Percentiles rank a stretch among this genome's conserved stretches.
phyloP scores from a whole-genome alignment of 257 asterid species.

The Linaria vulgaris region DNA sequence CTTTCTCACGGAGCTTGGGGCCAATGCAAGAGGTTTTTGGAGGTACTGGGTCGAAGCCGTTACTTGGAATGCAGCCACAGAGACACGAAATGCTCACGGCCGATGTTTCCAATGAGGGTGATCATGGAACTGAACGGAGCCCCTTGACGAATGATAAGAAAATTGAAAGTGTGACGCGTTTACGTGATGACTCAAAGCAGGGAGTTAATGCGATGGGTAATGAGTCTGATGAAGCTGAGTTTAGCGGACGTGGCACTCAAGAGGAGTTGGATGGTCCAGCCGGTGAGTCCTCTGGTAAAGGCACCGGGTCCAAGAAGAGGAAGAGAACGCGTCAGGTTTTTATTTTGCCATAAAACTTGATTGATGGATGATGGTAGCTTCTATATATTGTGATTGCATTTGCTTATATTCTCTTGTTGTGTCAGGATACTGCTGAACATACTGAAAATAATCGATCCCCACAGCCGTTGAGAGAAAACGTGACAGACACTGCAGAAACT shows the following conservation, averaged over 20 bases:
- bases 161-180: slow-evolving; percentile 32
- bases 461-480: slow-evolving; percentile 35
- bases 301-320: slow-evolving; percentile 62
- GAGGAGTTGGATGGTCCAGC: slow-evolving; percentile 46
- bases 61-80: slow-evolving; percentile 26
- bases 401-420: slow-evolving; percentile 21
- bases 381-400: background rate
- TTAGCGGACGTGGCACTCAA: slow-evolving; percentile 61
- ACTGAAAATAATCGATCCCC: slow-evolving; percentile 45
- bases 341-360: background rate
- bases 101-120: slow-evolving; percentile 43
- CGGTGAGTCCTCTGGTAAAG: slow-evolving; percentile 50
- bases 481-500: slow-evolving; percentile 38
- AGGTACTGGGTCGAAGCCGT: slow-evolving; percentile 31
- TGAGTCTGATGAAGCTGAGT: slow-evolving; percentile 71
- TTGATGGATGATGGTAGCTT: background rate
- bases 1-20: slow-evolving; percentile 39
- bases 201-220: slow-evolving; percentile 42
- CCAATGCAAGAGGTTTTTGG: slow-evolving; percentile 44
- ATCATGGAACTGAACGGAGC: slow-evolving; percentile 39
- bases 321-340: slow-evolving; percentile 69
- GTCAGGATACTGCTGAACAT: slow-evolving; percentile 47
- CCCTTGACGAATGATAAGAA: slow-evolving; percentile 51
- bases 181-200: slow-evolving; percentile 49
- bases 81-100: slow-evolving; percentile 35